Base-by-base conservation (phyloP, 176 grass and related monocot species). In the Guadua angustifolia region DNA sequence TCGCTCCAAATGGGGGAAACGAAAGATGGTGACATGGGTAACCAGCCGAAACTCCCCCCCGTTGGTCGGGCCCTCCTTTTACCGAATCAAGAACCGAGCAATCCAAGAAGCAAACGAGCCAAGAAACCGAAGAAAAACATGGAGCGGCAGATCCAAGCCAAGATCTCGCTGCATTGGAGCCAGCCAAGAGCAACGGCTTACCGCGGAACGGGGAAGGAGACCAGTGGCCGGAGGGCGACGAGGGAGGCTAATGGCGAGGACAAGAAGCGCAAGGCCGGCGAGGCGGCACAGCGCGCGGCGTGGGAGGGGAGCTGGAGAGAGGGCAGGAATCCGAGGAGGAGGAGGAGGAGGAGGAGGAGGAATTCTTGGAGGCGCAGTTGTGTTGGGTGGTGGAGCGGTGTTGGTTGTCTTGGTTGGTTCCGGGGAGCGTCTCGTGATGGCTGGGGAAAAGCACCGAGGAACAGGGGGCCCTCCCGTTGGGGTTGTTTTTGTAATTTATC, bases 381-480 rank as follows among this genome's bases (percentile, higher is more conserved):
- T 75, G 82, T 68, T 74, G 45, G 82, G 82, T 68, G 65, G 88
- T 67, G 87, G 75, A 75, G 51, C 22, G 69, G 71, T 19, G 88
- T 86, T 78, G 73, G 70, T 62, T 85, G 71, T 19, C 83, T 86
- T 78, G 73, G 70, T 69, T 85, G 77, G 77, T 57, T 70, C 83
- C 84, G 76, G 57, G 15, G 42, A 70, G 24, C 73, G 83, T 19
- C 73, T 90, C 88, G 88, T 83, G 88, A 86, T 86, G 74, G 84
- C 88, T 69, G 79, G 84, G 88, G 79, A 62, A 90, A 90, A 86
- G 88, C 88, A 45, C 74, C 79, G 59, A 59, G 84, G 74, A 83
- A 60, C 74, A 86, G 67, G 53, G 77, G 64, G 11, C 71, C 83
- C 88, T 25, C 33, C 32, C 17, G 76, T 24, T 52, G 32, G 50